Base-by-base conservation (phyloP, 495 filamentous ascomycete species). In the Geopyxis carbonaria region DNA sequence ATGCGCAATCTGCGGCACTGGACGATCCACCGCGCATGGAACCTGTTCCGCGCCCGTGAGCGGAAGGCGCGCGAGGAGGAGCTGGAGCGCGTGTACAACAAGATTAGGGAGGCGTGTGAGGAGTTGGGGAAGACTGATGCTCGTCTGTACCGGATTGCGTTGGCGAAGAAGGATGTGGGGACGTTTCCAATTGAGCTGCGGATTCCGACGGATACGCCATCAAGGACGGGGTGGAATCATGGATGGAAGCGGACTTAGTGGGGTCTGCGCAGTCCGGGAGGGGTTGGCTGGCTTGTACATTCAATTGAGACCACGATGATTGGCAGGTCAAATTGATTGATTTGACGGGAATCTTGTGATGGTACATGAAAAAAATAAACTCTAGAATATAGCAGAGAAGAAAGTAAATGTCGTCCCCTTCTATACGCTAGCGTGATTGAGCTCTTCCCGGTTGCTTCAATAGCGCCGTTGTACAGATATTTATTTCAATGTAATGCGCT, bases 21-120 rank as follows among this genome's bases (percentile, higher is more conserved):
- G 89, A 93, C 89, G 37, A 95, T 99, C 65, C 86, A 95, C 64
- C 84, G 89, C 48, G 89, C 86, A 15, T 94, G 83, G 78, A 64
- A 78, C 43, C 62, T 80, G 31, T 66, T 72, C 62, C 63, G 67
- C 45, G 54, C 60, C 18, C 60, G 70, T 35, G 58, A 61, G 46
- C 74, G 72, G 15, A 51, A 50, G 5, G 53, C 58, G 21, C 61
- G 67, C 18, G 63, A 77, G 38, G 55, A 61, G 19, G 73, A 75
- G 49, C 65, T 82, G 4, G 67, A 80, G 63, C 62, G 68, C 24
- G 75, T 79, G 55, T 81, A 77, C 56, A 72, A 77, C 51, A 64
- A 62, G 42, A 83, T 83, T 70, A 61, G 65, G 10, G 59, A 62
- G 29, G 78, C 78, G 13, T 79, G 75, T 55, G 76, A 81, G 57